Evolutionary conservation across 345 rosid species (phyloP).

Genomic region (Isatis tinctoria): DNA sequence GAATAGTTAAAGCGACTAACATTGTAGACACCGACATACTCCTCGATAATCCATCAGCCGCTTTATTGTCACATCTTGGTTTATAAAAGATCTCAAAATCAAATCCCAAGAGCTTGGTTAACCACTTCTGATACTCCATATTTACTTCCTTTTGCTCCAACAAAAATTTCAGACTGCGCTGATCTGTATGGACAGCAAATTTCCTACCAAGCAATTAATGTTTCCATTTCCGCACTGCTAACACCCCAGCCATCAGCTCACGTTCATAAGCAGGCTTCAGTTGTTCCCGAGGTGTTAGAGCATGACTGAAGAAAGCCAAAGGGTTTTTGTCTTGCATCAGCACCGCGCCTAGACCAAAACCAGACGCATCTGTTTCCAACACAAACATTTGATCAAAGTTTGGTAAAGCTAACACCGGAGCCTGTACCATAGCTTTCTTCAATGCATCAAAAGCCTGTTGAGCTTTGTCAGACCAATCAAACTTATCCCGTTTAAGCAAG

Average conservation of each 20-base stretch:
- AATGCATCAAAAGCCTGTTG: background rate
- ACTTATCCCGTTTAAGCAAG: background rate
- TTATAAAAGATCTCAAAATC: background rate
- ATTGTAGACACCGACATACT: too few species aligned
- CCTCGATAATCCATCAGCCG: background rate
- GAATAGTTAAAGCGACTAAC: background rate
- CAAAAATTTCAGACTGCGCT: background rate
- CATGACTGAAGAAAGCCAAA: background rate
- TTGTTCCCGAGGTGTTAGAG: background rate
- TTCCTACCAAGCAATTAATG: background rate
- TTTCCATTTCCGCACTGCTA: background rate
- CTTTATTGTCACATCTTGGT: background rate
- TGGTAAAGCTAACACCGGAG: too few species aligned
- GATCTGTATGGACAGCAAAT: background rate
- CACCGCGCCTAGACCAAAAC: too few species aligned
- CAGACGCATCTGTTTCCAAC: too few species aligned
- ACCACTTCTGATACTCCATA: background rate
- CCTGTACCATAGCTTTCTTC: background rate
- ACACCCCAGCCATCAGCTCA: background rate
- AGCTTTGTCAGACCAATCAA: background rate
- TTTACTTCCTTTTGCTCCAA: background rate
- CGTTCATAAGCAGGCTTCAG: background rate
- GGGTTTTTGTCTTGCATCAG: background rate
- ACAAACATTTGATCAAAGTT: too few species aligned
- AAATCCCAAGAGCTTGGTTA: background rate